A percentile compares a stretch with the other conserved stretches of the same genome.
These are phyloP conservation scores for Penicillium salamii DNA, from an alignment of 495 filamentous ascomycete species.

Conservation along the genomic window DNA sequence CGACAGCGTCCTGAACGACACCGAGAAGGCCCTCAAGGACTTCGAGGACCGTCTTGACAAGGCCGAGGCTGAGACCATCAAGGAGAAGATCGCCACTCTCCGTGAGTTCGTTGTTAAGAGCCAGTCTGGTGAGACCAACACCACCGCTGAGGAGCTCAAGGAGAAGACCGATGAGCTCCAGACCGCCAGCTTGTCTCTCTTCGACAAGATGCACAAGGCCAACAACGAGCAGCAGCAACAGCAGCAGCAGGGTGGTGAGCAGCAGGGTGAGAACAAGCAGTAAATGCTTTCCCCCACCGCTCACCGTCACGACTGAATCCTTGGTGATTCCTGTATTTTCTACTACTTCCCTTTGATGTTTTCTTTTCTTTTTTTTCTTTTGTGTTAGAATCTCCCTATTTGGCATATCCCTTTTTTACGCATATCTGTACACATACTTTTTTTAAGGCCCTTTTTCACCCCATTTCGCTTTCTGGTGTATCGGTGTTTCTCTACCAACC, in stretches of 20 bases:
- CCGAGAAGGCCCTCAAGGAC: slow-evolving; percentile 97
- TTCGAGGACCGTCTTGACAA: slow-evolving; percentile 95
- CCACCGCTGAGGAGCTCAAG: slow-evolving; percentile 89
- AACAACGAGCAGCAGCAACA: slow-evolving; percentile 63
- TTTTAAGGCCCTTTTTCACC: slow-evolving; percentile 22
- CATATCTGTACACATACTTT: slow-evolving; percentile 44
- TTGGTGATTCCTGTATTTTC: slow-evolving; percentile 31
- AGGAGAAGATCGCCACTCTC: slow-evolving; percentile 86
- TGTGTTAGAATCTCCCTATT: slow-evolving; percentile 28
- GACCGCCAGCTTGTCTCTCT: slow-evolving; percentile 89
- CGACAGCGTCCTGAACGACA: slow-evolving; percentile 94
- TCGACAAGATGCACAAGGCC: slow-evolving; percentile 99
- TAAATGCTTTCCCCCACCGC: slow-evolving; percentile 40
- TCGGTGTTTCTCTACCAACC: slow-evolving; percentile 32
- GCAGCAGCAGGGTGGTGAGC: slow-evolving; percentile 52
- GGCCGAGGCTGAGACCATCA: slow-evolving; percentile 85
- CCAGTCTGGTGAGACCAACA: slow-evolving; percentile 84
- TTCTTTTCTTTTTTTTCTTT: slow-evolving; percentile 15
- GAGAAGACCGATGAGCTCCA: slow-evolving; percentile 98
- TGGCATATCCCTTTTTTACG: slow-evolving; percentile 27
- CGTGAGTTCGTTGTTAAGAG: slow-evolving; percentile 91
- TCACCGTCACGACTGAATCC: slow-evolving; percentile 1
- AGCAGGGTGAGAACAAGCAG: slow-evolving; percentile 78
- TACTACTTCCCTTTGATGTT: slow-evolving; percentile 14
- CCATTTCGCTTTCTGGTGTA: slow-evolving; percentile 36